Evolutionary conservation across 768 basidiomycete species (phyloP).

Genomic region (Mycena vulgaris): DNA sequence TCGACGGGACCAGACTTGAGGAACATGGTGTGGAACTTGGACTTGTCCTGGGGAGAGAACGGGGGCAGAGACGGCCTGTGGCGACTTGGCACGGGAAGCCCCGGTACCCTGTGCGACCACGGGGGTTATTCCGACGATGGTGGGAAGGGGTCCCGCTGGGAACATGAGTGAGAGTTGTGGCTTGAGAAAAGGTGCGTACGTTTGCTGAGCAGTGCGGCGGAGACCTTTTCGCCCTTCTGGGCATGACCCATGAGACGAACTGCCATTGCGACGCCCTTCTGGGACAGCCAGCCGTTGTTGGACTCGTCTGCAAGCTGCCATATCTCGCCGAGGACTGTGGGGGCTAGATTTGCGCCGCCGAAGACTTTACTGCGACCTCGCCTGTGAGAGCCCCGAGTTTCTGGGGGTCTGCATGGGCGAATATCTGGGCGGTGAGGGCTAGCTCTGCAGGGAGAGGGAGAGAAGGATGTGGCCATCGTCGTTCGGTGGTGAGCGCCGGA

Average conservation of each 20-base stretch:
- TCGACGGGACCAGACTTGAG: constrained; percentile 77
- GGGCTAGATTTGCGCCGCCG: constrained; percentile 84
- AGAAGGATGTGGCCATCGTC: constrained; percentile 46
- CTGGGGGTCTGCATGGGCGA: constrained; percentile 80
- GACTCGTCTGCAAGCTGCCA: constrained; percentile 95
- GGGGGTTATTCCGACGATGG: constrained; percentile 78
- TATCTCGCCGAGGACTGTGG: constrained; percentile 88
- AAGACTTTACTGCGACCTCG: constrained; percentile 93
- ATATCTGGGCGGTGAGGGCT: constrained; percentile 81
- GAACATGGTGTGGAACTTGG: constrained; percentile 89
- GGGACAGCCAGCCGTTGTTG: constrained; percentile 93
- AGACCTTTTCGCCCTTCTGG: constrained; percentile 85
- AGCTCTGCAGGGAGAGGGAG: constrained; percentile 65
- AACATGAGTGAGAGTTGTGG: constrained; percentile 26
- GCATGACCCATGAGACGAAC: constrained; percentile 95
- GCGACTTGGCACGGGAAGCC: constrained; percentile 69
- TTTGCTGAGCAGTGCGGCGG: constrained; percentile 74
- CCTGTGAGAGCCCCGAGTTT: constrained; percentile 90
- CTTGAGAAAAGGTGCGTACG: constrained; percentile 63
- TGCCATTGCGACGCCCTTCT: constrained; percentile 89
- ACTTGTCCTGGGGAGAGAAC: constrained; percentile 83
- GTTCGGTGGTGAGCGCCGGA: not conserved
- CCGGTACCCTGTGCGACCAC: constrained; percentile 73
- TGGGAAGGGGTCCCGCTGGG: constrained; percentile 88
- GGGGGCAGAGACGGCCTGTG: constrained; percentile 74